phyloP scores from a whole-genome alignment of 2,329 filamentous ascomycete species.

The Zalaria obscura region DNA sequence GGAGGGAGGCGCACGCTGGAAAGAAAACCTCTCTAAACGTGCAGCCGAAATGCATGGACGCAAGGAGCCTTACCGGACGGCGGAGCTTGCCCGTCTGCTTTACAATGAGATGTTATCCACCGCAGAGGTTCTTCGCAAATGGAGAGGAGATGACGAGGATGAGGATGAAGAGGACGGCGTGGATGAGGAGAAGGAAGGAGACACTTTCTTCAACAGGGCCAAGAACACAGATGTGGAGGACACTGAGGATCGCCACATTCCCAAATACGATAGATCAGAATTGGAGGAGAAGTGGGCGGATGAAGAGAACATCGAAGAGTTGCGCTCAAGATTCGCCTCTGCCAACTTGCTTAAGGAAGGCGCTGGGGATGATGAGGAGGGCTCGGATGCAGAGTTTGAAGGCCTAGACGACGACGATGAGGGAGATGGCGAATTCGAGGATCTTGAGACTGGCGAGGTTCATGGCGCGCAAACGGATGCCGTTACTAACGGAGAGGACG shows the following conservation, averaged over 20 bases:
- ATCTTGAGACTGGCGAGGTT: conserved; percentile 65
- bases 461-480: conserved; percentile 21
- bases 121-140: conserved; percentile 60
- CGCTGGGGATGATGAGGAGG: conserved; percentile 35
- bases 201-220: conserved; percentile 49
- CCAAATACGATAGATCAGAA: conserved; percentile 63
- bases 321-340: conserved; percentile 64
- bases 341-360: conserved; percentile 42
- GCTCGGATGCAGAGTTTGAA: conserved; percentile 36
- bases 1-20: conserved; percentile 67
- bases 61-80: conserved; percentile 59
- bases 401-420: conserved; percentile 44
- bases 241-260: conserved; percentile 65
- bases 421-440: conserved; percentile 72
- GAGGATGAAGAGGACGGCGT: conserved; percentile 41
- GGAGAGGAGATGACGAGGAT: conserved; percentile 54
- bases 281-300: conserved; percentile 78
- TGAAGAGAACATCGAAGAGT: conserved; percentile 58
- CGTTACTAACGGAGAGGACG: conserved; percentile 25
- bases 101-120: conserved; percentile 73
- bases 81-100: conserved; percentile 73
- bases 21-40: conserved; percentile 66
- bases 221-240: conserved; percentile 31
- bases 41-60: conserved; percentile 58
- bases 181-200: conserved; percentile 47